Evolutionary conservation across 805 yeast species (phyloP), one percentile per base, ranked within the genome.

Genomic region (Yarrowia hollandica): DNA sequence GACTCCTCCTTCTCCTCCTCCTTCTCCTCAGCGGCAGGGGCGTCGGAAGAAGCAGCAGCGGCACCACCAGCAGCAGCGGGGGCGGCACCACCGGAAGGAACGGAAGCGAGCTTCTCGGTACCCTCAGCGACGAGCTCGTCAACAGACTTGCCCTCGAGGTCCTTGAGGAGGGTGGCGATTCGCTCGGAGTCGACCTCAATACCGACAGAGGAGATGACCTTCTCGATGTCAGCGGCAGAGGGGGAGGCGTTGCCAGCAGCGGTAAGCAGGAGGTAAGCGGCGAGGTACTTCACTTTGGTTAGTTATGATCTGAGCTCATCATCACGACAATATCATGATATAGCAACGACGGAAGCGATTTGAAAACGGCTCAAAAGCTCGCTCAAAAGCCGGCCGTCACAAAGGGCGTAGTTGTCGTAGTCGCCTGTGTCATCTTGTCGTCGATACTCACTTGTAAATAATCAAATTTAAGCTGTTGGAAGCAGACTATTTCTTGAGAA

Each of bases 51-150:
- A 72, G 81, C 85, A 71, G 85, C 85, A 70, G 86, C 82, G 68
- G 87, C 85, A 72, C 82, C 82, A 72, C 80, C 82, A 73, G 83
- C 79, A 70, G 86, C 77, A 69, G 94, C 79, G 72, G 90, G 83
- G 77, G 94, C 96, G 77, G 97, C 94, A 80, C 96, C 97, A 77
- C 97, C 97, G 73, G 97, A 72, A 79, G 98, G 97, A 68, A 92
- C 95, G 69, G 98, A 85, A 70, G 98, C 95, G 76, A 94, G 88
- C 84, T 94, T 94, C 80, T 86, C 79, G 79, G 87, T 79, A 83
- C 99, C 99, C 81, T 85, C 94, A 71, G 96, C 87, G 71, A 94
- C 84, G 79, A 94, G 85, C 71, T 89, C 96, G 69, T 79, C 83
- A 71, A 89, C 82, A 74, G 88, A 74, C 86, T 94, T 94, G 79